Evolutionary conservation across 176 grass and related monocot species (phyloP).

Genomic region (Secale cereale): DNA sequence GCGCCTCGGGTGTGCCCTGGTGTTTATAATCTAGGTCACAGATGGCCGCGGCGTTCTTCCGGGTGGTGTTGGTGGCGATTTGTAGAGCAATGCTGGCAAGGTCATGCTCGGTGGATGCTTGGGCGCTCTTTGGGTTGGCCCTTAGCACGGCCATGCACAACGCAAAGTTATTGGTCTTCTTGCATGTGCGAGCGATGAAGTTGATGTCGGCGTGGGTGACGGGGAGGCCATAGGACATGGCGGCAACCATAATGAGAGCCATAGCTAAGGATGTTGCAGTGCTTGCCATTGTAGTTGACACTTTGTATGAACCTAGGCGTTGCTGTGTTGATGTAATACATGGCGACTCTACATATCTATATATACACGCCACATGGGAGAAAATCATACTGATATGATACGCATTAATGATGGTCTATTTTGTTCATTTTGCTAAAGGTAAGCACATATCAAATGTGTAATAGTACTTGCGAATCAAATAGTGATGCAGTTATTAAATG

Average conservation of each 20-base stretch:
- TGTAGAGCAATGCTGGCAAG: background rate
- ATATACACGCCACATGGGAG: too few relatives aligned
- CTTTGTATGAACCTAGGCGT: too few relatives aligned
- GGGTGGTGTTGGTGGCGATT: too few relatives aligned
- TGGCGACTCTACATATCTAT: too few relatives aligned
- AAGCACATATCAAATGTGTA: too few relatives aligned
- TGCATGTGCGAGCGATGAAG: background rate
- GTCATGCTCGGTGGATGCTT: background rate
- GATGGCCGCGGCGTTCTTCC: background rate
- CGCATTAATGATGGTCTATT: too few relatives aligned
- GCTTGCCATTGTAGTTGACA: background rate
- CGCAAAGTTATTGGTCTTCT: background rate
- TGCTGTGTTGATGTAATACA: too few relatives aligned
- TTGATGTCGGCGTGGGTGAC: background rate
- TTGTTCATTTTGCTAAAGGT: too few relatives aligned
- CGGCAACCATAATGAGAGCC: too few relatives aligned
- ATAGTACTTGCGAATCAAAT: too few relatives aligned
- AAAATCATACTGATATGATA: too few relatives aligned
- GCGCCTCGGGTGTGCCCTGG: background rate
- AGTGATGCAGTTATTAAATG: too few relatives aligned
- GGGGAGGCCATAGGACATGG: background rate
- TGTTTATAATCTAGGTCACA: background rate
- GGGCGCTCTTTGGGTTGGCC: background rate
- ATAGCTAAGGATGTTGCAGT: background rate
- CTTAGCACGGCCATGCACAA: slow-evolving; percentile 2